Base-by-base conservation (phyloP, 805 yeast genomes). In the Candida sithepensis region DNA sequence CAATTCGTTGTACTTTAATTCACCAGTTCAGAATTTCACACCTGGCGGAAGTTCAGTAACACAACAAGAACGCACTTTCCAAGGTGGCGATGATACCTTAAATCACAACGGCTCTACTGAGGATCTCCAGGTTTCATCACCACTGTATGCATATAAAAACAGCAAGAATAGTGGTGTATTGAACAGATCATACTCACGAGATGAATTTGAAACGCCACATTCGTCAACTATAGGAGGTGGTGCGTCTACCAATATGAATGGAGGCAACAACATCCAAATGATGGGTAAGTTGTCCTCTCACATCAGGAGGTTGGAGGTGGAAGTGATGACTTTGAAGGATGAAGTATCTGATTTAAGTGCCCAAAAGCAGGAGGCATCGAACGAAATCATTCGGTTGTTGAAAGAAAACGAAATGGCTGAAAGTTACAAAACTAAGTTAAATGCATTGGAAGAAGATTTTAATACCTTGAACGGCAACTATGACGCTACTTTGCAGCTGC, bases 241-340 rank as follows among this genome's bases (percentile, higher is more conserved):
- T 6, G 50, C 60, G 7, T 40, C 55, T 21, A 43, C 45, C 12
- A 43, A 43, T 20, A 45, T 43, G 36, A 46, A 45, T 26, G 55
- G 60, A 7, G 54, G 59, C 46, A 34, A 47, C 54, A 66, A 67
- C 45, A 74, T 84, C 39, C 96, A 86, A 60, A 63, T 88, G 45
- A 77, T 88, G 42, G 81, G 85, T 51, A 87, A 84, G 57, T 74
- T 94, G 73, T 82, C 91, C 41, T 69, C 87, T 0, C 88, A 82
- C 43, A 81, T 92, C 18, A 76, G 96, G 49, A 75, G 91, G 47
- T 70, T 92, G 37, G 96, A 92, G 62, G 77, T 85, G 23, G 97
- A 94, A 60, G 64, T 90, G 14, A 66, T 79, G 39, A 75, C 86
- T 0, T 67, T 82, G 44, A 77, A 73, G 52, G 90, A 85, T 40